These are phyloP conservation scores for Phytophthora ramorum DNA, from an alignment of 352 stramenopile species.

Conservation along the genomic window DNA sequence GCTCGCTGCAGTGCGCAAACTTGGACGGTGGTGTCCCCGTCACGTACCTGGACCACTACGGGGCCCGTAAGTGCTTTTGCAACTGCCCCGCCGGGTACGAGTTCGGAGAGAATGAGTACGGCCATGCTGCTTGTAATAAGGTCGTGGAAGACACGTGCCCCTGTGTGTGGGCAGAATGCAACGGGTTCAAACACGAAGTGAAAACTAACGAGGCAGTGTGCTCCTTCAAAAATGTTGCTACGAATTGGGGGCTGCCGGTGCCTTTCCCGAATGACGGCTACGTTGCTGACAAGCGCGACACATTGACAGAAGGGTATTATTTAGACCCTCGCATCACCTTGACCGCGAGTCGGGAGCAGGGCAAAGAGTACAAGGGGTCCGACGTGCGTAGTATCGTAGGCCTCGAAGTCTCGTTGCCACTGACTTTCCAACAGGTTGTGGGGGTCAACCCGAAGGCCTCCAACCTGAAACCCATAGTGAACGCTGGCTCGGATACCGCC, in stretches of 20 bases:
- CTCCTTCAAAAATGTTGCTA: slow-evolving; percentile 43
- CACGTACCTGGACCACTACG: slow-evolving; percentile 45
- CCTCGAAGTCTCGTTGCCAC: not conserved
- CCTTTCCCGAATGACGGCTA: slow-evolving; percentile 70
- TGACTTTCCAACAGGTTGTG: slow-evolving; percentile 27
- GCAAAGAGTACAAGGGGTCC: slow-evolving; percentile 29
- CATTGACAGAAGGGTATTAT: slow-evolving; percentile 15
- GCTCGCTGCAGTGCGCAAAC: slow-evolving; percentile 42
- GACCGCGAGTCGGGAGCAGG: slow-evolving; percentile 14
- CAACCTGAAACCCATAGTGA: slow-evolving; percentile 23
- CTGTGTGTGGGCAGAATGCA: slow-evolving; percentile 54
- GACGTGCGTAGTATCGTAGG: slow-evolving; percentile 19
- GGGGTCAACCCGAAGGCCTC: slow-evolving; percentile 5
- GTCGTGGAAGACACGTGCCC: slow-evolving; percentile 39
- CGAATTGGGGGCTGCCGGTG: slow-evolving; percentile 44
- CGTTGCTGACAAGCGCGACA: slow-evolving; percentile 52
- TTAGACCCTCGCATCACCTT: slow-evolving; percentile 31
- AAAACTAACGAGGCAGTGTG: slow-evolving; percentile 33
- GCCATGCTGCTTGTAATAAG: slow-evolving; percentile 31
- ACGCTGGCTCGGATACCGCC: not conserved
- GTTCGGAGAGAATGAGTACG: slow-evolving; percentile 25
- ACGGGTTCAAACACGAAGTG: slow-evolving; percentile 42
- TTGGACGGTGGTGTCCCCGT: slow-evolving; percentile 55
- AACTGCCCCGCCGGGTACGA: slow-evolving; percentile 52
- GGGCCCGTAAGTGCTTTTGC: slow-evolving; percentile 62